Percentiles rank a stretch among this genome's conserved stretches.
phyloP scores from a whole-genome alignment of 352 stramenopile genomes.

The Phytophthora crassamura region DNA sequence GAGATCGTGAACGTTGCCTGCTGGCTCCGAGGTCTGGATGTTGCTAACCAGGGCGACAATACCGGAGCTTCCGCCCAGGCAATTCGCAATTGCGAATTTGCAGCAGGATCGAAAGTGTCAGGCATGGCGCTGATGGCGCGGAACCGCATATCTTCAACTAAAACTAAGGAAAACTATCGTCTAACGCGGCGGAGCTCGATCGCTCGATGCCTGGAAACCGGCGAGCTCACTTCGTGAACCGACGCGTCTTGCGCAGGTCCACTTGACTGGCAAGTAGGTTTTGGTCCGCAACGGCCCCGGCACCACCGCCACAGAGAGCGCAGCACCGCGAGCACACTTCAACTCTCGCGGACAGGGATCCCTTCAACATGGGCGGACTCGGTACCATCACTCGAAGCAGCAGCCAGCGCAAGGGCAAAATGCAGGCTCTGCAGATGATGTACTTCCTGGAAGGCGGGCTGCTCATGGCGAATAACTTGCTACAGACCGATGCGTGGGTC shows the following conservation, averaged over 20 bases:
- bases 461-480: constrained; percentile 71
- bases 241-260: constrained; percentile 22
- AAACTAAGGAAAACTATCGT: constrained; percentile 6
- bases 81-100: no score
- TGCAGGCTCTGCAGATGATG: constrained; percentile 58
- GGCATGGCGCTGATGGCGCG: constrained; percentile 1
- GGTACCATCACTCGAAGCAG: constrained; percentile 20
- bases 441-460: constrained; percentile 81
- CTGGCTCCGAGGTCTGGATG: constrained; percentile 22
- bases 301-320: background rate
- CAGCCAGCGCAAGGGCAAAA: constrained; percentile 25
- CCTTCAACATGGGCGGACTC: constrained; percentile 23
- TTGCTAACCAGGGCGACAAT: constrained; percentile 24
- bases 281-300: no score
- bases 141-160: constrained; percentile 25
- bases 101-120: constrained; percentile 6
- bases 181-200: constrained; percentile 6
- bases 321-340: constrained; percentile 4
- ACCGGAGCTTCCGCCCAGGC: constrained; percentile 3
- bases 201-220: constrained; percentile 14
- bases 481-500: constrained; percentile 74
- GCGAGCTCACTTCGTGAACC: constrained; percentile 34
- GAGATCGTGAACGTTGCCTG: constrained; percentile 22
- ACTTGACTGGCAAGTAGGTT: no score
- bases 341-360: constrained; percentile 8